Evolutionary conservation across 1,139 yeast genomes (phyloP).

Genomic region (Petasospora rhodanensis): DNA sequence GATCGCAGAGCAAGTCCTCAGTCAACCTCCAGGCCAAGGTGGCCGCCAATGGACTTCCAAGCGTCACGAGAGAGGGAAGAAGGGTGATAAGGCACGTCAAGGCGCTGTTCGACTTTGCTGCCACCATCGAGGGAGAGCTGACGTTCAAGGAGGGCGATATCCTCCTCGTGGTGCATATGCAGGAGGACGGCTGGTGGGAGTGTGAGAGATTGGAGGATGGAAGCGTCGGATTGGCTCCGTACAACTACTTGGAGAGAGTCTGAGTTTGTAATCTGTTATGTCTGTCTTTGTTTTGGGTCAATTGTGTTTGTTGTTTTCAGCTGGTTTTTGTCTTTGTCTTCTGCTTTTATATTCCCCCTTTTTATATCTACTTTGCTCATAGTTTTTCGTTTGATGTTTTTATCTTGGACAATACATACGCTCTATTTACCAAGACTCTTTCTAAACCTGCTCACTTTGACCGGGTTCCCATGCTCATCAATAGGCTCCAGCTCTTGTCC

Average conservation of each 20-base stretch:
- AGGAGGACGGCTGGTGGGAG: conserved; percentile 90
- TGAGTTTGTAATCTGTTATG: too few relatives aligned
- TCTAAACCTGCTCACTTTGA: conserved; percentile 62
- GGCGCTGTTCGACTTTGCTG: conserved; percentile 69
- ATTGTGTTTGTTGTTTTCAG: not conserved
- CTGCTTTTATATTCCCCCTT: not conserved
- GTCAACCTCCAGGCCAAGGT: conserved; percentile 27
- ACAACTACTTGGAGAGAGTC: conserved; percentile 52
- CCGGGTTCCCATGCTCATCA: conserved; percentile 61
- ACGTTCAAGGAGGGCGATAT: conserved; percentile 70
- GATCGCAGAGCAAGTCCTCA: conserved; percentile 23
- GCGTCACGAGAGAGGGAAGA: conserved; percentile 39
- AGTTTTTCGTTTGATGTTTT: not conserved
- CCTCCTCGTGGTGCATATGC: conserved; percentile 65
- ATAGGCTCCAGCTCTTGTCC: conserved; percentile 65
- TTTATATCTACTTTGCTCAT: too few relatives aligned
- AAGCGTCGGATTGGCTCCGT: conserved; percentile 75
- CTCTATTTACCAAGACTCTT: conserved; percentile 28
- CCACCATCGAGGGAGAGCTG: conserved; percentile 77
- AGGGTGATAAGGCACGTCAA: conserved; percentile 55
- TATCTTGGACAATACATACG: not conserved
- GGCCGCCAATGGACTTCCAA: conserved; percentile 30
- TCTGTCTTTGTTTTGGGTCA: too few relatives aligned
- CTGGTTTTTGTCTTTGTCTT: not conserved
- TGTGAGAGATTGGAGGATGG: conserved; percentile 56